Base-by-base conservation (phyloP, 2,329 filamentous ascomycete species). In the Ciborinia camelliae region DNA sequence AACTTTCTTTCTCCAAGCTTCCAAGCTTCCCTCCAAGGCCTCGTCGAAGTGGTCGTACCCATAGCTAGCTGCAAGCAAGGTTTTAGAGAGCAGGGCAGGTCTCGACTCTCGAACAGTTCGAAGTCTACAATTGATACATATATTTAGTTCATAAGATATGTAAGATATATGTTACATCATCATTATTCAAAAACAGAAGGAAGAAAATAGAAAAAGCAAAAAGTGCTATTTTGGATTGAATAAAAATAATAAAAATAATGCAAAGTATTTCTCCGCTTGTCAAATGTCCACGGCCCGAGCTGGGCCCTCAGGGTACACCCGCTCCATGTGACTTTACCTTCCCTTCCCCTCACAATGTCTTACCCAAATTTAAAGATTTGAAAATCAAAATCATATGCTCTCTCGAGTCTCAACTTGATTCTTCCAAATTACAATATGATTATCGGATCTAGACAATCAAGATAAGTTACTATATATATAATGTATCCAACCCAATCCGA, bases 181-280 rank as follows among this genome's bases (percentile, higher is more conserved):
- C 20, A n/a, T n/a, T n/a, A n/a, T n/a, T n/a, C n/a, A n/a, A n/a
- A n/a, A n/a, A n/a, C n/a, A n/a, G n/a, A n/a, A n/a, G n/a, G n/a
- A n/a, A n/a, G n/a, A n/a, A n/a, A n/a, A n/a, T n/a, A n/a, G n/a
- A n/a, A n/a, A n/a, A n/a, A 7, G 28, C 6, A 30, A 28, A n/a
- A 20, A 57, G 18, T 32, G 39, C 54, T 57, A 57, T 45, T 57
- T 57, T 57, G 37, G 53, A 57, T 41, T 43, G 37, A 26, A 43
- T n/a, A n/a, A n/a, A n/a, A n/a, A n/a, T n/a, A n/a, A n/a, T n/a
- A n/a, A n/a, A n/a, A n/a, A n/a, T 30, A 37, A 55, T 30, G 30
- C 53, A 28, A 55, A 43, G n/a, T 41, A 55, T 57, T 58, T 58
- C 54, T 58, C 54, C 54, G 54, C 54, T 45, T 32, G 20, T 23